Conservation (phyloP, 805 yeast species). For the Yarrowia divulgata region DNA sequence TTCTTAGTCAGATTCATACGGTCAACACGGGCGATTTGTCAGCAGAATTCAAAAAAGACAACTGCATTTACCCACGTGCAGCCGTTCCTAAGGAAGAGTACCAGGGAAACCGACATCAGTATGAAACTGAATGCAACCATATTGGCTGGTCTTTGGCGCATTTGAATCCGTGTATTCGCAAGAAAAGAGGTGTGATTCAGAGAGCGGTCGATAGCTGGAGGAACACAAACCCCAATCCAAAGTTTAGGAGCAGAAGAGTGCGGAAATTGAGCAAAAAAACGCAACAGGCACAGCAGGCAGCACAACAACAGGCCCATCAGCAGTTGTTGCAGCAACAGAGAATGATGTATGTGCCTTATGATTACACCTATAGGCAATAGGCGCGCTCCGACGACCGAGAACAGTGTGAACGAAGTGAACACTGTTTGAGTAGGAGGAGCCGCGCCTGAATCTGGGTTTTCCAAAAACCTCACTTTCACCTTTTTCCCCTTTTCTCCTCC, state of each 20-base stretch:
- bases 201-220: slow-evolving; percentile 63
- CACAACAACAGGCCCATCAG: slow-evolving; percentile 25
- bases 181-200: slow-evolving; percentile 58
- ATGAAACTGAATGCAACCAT: slow-evolving; percentile 58
- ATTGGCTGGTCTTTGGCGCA: slow-evolving; percentile 59
- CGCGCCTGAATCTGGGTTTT: no score
- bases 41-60: slow-evolving; percentile 51
- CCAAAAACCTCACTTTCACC: no score
- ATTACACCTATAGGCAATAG: slow-evolving; percentile 4
- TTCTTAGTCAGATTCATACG: slow-evolving; percentile 51
- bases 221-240: slow-evolving; percentile 55
- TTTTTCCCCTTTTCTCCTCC: no score
- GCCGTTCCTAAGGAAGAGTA: slow-evolving; percentile 54
- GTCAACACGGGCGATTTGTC: slow-evolving; percentile 46
- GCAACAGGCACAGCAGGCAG: slow-evolving; percentile 26
- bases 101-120: slow-evolving; percentile 56
- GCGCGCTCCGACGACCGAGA: no score
- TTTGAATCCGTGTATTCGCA: slow-evolving; percentile 55
- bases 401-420: neutral
- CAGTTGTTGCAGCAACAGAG: slow-evolving; percentile 32
- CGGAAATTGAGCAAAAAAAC: slow-evolving; percentile 38
- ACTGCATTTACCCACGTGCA: slow-evolving; percentile 61
- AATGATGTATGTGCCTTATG: slow-evolving; percentile 10
- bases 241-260: slow-evolving; percentile 56
- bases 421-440: neutral